A percentile compares a stretch with the other conserved stretches of the same genome.
phyloP scores from a whole-genome alignment of 2,329 filamentous ascomycete genomes.

The Ophiostoma sp. region DNA sequence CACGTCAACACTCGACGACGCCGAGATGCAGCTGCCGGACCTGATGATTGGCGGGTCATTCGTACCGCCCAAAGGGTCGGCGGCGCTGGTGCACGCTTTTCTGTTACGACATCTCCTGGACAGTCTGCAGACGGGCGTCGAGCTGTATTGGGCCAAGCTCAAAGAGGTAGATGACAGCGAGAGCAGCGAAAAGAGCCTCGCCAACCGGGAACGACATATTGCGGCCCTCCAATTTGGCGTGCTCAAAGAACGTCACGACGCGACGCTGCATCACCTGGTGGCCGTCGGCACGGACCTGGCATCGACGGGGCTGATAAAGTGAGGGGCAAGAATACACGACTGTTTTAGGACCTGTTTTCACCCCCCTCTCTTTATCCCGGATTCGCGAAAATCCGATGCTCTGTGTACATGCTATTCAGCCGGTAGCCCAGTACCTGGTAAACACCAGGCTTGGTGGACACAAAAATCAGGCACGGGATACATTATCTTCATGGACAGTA shows the following conservation, averaged over 20 bases:
- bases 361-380: not conserved
- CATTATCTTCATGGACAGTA: not conserved
- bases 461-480: not conserved
- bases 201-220: not conserved
- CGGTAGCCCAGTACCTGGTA: not conserved
- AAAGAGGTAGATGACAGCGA: not conserved
- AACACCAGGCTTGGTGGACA: not conserved
- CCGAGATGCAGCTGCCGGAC: constrained; percentile 42
- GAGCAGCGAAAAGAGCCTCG: not conserved
- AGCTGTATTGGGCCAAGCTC: not conserved
- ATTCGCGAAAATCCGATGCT: not conserved
- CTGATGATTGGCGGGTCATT: constrained; percentile 44
- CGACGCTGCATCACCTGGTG: constrained; percentile 11
- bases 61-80: constrained; percentile 37
- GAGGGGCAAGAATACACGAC: not conserved
- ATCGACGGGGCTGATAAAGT: constrained; percentile 8
- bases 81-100: constrained; percentile 38
- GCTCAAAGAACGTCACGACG: not conserved
- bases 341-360: not conserved
- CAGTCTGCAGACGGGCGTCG: constrained; percentile 27
- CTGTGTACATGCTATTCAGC: not conserved
- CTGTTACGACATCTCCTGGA: constrained; percentile 39
- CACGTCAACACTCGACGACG: constrained; percentile 30
- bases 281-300: constrained; percentile 13
- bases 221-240: not conserved